Evolutionary conservation across 495 filamentous ascomycete genomes (phyloP).

Genomic region (Astrothelium subdiscretum): DNA sequence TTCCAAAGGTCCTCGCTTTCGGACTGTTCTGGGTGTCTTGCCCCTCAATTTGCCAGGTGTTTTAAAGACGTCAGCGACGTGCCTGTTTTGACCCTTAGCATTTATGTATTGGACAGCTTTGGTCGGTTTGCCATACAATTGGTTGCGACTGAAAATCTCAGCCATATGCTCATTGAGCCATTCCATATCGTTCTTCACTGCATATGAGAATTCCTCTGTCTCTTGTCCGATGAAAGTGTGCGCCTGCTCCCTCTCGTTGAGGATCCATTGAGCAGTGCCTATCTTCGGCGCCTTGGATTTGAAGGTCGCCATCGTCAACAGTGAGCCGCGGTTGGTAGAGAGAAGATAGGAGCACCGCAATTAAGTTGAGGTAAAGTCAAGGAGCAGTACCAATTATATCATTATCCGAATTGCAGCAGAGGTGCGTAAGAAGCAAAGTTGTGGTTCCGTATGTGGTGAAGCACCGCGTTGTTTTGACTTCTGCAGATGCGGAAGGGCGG

Average conservation of each 20-base stretch:
- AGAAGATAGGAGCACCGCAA: neutral
- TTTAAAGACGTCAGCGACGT: constrained; percentile 87
- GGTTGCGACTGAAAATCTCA: constrained; percentile 62
- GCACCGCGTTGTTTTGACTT: constrained; percentile 1
- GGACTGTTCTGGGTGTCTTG: constrained; percentile 76
- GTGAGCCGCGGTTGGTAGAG: neutral
- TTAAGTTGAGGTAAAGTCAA: neutral
- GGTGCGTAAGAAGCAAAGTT: neutral
- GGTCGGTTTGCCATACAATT: constrained; percentile 46
- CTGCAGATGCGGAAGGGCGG: neutral
- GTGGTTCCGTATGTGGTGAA: neutral
- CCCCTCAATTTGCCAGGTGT: constrained; percentile 89
- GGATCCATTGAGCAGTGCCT: constrained; percentile 58
- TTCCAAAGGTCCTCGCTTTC: constrained; percentile 56
- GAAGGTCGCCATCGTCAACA: constrained; percentile 19
- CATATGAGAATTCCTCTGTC: constrained; percentile 78
- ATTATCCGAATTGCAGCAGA: neutral
- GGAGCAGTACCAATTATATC: neutral
- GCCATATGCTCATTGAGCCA: constrained; percentile 21
- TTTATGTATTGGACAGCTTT: neutral
- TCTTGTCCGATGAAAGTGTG: constrained; percentile 55
- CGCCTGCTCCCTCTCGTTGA: constrained; percentile 54
- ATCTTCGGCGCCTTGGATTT: constrained; percentile 35
- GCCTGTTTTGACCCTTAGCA: constrained; percentile 34
- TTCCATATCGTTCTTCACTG: constrained; percentile 74